These are phyloP conservation scores for Triticum turgidum DNA, from an alignment of 176 grass and related monocot genomes.

Conservation along the genomic window DNA sequence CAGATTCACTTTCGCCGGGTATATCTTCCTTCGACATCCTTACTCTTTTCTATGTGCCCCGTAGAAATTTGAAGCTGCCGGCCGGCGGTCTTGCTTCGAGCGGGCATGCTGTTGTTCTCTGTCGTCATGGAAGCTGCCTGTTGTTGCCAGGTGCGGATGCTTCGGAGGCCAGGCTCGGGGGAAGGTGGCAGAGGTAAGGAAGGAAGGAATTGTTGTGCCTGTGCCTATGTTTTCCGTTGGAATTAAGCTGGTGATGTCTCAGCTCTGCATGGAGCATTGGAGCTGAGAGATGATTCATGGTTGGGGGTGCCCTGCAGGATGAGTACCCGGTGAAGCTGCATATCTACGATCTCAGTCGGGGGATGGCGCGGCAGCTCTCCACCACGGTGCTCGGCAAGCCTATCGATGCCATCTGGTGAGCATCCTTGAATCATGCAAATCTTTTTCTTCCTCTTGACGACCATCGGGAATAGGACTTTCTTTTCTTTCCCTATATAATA, in stretches of 20 bases:
- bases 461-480: background rate
- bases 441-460: background rate
- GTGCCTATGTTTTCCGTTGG: background rate
- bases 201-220: constrained; percentile 35
- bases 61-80: background rate
- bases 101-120: background rate
- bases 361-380: constrained; percentile 73
- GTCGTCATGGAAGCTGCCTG: background rate
- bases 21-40: background rate
- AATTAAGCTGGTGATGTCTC: background rate
- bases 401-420: constrained; percentile 82
- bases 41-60: background rate
- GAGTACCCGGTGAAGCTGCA: constrained; percentile 83
- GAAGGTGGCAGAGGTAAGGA: constrained; percentile 81
- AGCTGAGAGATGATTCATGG: background rate
- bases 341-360: constrained; percentile 83
- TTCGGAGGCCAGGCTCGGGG: constrained; percentile 43
- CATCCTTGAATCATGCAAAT: background rate
- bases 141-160: constrained; percentile 52
- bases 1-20: constrained; percentile 35
- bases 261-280: background rate
- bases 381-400: constrained; percentile 58
- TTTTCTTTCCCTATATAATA: background rate
- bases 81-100: background rate
- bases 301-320: constrained; percentile 46